A percentile compares a stretch with the other conserved stretches of the same genome.
phyloP scores from a whole-genome alignment of 345 rosid genomes.

The Aurinia saxatilis region DNA sequence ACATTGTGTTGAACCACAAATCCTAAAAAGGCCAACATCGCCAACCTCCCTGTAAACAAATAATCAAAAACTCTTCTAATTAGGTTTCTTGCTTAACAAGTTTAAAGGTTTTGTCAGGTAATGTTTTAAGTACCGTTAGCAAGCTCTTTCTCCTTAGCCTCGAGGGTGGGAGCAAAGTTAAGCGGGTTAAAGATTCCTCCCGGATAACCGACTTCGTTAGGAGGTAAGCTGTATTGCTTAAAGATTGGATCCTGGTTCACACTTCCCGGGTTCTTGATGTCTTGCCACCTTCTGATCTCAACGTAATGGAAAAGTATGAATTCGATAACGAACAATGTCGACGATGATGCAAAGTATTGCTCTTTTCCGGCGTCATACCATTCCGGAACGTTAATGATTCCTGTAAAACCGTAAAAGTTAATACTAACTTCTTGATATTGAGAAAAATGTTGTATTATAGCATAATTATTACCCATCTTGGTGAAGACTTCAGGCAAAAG shows the following conservation, averaged over 20 bases:
- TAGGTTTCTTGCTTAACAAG: neutral
- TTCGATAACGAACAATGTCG: constrained; percentile 89
- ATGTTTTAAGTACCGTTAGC: constrained; percentile 57
- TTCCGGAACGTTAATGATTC: constrained; percentile 57
- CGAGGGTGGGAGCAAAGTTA: constrained; percentile 71
- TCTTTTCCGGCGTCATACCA: constrained; percentile 96
- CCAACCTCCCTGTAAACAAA: constrained; percentile 76
- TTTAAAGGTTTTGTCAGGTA: neutral
- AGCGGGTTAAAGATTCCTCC: constrained; percentile 93
- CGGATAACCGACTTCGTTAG: constrained; percentile 76
- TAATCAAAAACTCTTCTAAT: neutral
- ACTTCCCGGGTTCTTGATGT: constrained; percentile 93
- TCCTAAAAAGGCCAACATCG: constrained; percentile 94
- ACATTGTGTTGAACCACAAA: constrained; percentile 86
- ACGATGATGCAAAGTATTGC: constrained; percentile 87
- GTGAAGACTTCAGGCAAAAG: constrained; percentile 90
- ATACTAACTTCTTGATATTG: neutral
- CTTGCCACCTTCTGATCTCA: constrained; percentile 98
- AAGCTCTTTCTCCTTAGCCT: constrained; percentile 94
- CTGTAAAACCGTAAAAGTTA: neutral
- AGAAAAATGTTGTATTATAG: no score
- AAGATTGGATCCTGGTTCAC: constrained; percentile 98
- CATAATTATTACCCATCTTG: constrained; percentile 38
- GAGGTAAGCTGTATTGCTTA: constrained; percentile 96
- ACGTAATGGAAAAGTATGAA: constrained; percentile 95